These are phyloP conservation scores for Tetrahymena elliotti DNA, from an alignment of 73 alveolate genomes.

Conservation along the genomic window DNA sequence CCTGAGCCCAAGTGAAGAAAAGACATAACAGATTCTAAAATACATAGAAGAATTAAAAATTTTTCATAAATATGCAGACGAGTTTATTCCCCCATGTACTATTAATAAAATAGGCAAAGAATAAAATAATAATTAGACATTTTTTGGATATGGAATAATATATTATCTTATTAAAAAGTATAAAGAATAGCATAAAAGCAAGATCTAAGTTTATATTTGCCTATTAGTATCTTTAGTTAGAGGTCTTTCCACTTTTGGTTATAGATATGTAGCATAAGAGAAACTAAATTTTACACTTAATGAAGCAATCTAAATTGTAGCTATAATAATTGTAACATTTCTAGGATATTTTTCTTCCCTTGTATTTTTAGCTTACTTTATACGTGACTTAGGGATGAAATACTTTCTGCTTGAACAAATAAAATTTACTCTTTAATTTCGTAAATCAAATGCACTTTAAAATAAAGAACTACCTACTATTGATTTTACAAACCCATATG, in stretches of 20 bases:
- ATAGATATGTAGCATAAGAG: background rate
- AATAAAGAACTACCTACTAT: background rate
- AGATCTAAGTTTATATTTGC: background rate
- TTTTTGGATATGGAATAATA: background rate
- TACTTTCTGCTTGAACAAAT: background rate
- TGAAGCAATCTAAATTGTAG: background rate
- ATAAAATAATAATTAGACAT: background rate
- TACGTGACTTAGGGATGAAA: background rate
- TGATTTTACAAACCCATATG: background rate
- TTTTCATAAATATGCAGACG: background rate
- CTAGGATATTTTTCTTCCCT: background rate
- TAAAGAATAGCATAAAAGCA: background rate
- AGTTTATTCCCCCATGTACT: background rate
- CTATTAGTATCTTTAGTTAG: background rate
- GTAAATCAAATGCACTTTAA: background rate
- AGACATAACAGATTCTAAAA: background rate
- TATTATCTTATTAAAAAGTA: background rate
- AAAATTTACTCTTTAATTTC: background rate
- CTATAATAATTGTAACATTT: background rate
- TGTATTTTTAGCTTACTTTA: background rate
- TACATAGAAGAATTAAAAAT: background rate
- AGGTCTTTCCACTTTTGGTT: background rate
- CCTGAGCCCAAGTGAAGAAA: background rate
- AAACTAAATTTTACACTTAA: background rate
- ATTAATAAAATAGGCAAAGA: background rate